Base-by-base conservation (phyloP, 2,329 filamentous ascomycete species). In the Aureobasidium sp. region DNA sequence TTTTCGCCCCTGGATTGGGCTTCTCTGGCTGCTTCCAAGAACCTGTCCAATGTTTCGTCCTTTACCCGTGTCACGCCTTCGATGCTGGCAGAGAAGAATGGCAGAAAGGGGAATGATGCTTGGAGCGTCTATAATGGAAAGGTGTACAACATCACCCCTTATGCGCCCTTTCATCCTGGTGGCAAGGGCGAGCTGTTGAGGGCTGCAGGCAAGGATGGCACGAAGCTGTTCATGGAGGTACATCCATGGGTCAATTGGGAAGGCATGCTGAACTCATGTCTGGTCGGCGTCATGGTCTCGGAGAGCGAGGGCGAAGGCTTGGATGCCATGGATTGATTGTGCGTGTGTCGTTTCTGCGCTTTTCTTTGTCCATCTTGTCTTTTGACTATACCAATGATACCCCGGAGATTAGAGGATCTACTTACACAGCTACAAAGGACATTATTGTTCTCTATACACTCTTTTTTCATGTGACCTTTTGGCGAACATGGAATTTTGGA, bases 1-100 rank as follows among this genome's bases (percentile, higher is more conserved):
- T 92, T 93, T 78, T 96, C 91, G 2, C 93, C 94, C 0, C 85
- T 99, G 14, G 94, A 99, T 82, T 99, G 94, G 94, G 94, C 94
- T 14, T 86, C 88, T 6, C 83, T 96, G 1, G 87, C 91, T 65
- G 83, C 91, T 29, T 84, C 84, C 42, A 67, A 65, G 37, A 79
- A 79, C 61, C 68, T 81, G 1, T 73, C 77, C 9, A 78, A 78
- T 20, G 78, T 85, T 0, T 70, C 76, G 66, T 88, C 64, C 68
- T 82, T 66, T 66, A 77, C 90, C 45, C 86, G 89, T 49, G 91
- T 99, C 39, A 90, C 92, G 6, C 92, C 93, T 1, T 87, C 86
- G 5, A 84, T 90, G 81, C 81, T 99, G 14, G 88, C 87, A 72
- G 76, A 79, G 42, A 86, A 91, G 75, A 95, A 89, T 42, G 93